Conservation (phyloP, 495 filamentous ascomycete genomes). For the Trichoderma orchidacearum region DNA sequence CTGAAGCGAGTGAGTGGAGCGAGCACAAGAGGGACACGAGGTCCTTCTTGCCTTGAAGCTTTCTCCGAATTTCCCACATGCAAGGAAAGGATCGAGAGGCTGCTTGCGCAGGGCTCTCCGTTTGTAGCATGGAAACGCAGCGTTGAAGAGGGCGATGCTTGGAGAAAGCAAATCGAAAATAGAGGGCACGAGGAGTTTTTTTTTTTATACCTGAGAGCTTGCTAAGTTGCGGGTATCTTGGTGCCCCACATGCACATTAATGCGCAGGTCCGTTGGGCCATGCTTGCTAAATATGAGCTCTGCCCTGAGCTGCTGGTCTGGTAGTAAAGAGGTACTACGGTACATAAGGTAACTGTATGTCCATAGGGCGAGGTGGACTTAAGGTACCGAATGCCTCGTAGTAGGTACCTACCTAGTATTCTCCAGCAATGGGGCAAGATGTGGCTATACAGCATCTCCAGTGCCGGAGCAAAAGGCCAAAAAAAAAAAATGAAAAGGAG, state of each 20-base stretch:
- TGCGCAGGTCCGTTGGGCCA: background rate
- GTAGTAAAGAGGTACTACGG: too few relatives aligned
- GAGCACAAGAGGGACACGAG: slow-evolving; percentile 25
- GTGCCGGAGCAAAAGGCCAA: too few relatives aligned
- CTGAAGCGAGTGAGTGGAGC: slow-evolving; percentile 16
- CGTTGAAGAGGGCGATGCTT: slow-evolving; percentile 91
- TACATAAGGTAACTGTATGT: too few relatives aligned
- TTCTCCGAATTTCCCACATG: slow-evolving; percentile 99
- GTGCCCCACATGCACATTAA: background rate
- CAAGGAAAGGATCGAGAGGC: slow-evolving; percentile 24
- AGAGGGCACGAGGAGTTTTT: slow-evolving; percentile 11
- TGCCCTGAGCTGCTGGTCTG: too few relatives aligned
- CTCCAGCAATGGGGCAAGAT: too few relatives aligned
- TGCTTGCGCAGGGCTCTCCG: slow-evolving; percentile 37
- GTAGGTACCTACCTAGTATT: too few relatives aligned
- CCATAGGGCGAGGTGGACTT: too few relatives aligned
- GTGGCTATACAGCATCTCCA: too few relatives aligned
- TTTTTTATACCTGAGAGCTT: background rate
- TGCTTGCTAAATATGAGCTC: too few relatives aligned
- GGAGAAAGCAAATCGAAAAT: slow-evolving; percentile 30
- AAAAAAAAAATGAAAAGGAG: too few relatives aligned
- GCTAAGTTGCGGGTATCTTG: slow-evolving; percentile 4
- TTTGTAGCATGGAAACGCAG: slow-evolving; percentile 99
- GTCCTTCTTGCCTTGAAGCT: slow-evolving; percentile 54
- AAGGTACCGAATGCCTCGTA: too few relatives aligned